phyloP scores from a whole-genome alignment of 768 basidiomycete genomes.

The Dictyophora rubrovolvata region DNA sequence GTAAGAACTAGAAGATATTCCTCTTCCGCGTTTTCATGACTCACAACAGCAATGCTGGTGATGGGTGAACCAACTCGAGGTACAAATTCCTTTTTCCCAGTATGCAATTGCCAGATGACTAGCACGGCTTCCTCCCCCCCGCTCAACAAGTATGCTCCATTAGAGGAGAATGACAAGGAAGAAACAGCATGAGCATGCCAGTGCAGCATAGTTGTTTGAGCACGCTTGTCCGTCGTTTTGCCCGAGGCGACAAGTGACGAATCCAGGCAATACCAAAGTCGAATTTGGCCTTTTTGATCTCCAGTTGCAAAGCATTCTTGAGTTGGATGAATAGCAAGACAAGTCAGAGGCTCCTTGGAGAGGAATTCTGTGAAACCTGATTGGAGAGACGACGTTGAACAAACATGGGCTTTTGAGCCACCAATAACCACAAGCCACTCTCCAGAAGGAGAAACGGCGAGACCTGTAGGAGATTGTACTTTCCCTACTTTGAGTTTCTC shows the following conservation, averaged over 20 bases:
- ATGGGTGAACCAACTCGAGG: conserved; percentile 88
- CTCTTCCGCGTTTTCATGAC: conserved; percentile 48
- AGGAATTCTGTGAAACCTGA: conserved; percentile 76
- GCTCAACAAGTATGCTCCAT: conserved; percentile 86
- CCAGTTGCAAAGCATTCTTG: conserved; percentile 96
- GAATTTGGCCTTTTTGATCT: conserved; percentile 72
- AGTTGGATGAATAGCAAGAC: conserved; percentile 77
- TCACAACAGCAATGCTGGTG: conserved; percentile 47
- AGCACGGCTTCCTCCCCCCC: conserved; percentile 94
- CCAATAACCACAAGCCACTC: conserved; percentile 67
- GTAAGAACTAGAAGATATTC: conserved; percentile 77
- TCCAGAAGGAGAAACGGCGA: conserved; percentile 68
- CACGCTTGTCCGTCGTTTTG: conserved; percentile 54
- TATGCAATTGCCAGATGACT: conserved; percentile 94
- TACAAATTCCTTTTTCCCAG: conserved; percentile 82
- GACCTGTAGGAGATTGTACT: conserved; percentile 48
- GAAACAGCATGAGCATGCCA: conserved; percentile 97
- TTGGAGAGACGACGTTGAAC: conserved; percentile 41
- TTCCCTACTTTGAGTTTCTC: conserved; percentile 56
- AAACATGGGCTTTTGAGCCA: conserved; percentile 72
- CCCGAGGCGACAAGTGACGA: conserved; percentile 30
- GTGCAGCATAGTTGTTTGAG: conserved; percentile 79
- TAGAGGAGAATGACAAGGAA: conserved; percentile 75
- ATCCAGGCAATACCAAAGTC: conserved; percentile 88
- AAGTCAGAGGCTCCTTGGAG: conserved; percentile 70